Evolutionary conservation across 2,329 filamentous ascomycete genomes (phyloP), one percentile per base, ranked within the genome.

Genomic region (Colletotrichum theobromicola): DNA sequence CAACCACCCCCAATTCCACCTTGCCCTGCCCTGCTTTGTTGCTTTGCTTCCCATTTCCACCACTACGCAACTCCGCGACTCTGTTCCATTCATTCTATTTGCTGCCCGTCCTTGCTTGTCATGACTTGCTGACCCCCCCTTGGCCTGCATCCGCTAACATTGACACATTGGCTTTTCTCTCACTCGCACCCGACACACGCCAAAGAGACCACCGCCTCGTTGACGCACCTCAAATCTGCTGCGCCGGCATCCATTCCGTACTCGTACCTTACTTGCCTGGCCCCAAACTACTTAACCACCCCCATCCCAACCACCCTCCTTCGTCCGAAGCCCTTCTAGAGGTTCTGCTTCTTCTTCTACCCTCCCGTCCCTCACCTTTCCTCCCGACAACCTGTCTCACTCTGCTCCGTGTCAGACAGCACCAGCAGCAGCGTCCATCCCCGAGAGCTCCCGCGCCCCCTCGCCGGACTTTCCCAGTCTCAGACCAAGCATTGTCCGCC

Each of bases 251-350:
- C 32, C 7, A 58, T 8, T 24, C 32, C 46, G 46, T 30, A 57
- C 37, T 30, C 7, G 42, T 8, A 16, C 32, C 46, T 30, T 30
- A 57, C 37, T 30, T 42, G 35, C 21, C 37, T 18, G 13, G 42
- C n/a, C 42, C 42, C 42, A 50, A 46, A 63, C 30, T 74, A 70
- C 62, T 74, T 74, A 70, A 70, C 67, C 67, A 34, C 35, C 60
- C 71, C 60, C 71, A 37, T 65, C 67, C 71, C 71, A 73, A 70
- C 67, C 71, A 58, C 70, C 60, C 67, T 32, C 32, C 46, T 74
- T 65, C 71, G 53, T 65, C 71, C 62, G 50, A 66, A 70, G 6
- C 24, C 24, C 42, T 50, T 55, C 35, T 42, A 35, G 50, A 60
- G 32, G 50, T 28, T 18, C 26, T 21, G 64, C 53, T 46, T 63